Conservation (phyloP, 2,329 filamentous ascomycete genomes). For the Trichocomaceae sp. region DNA sequence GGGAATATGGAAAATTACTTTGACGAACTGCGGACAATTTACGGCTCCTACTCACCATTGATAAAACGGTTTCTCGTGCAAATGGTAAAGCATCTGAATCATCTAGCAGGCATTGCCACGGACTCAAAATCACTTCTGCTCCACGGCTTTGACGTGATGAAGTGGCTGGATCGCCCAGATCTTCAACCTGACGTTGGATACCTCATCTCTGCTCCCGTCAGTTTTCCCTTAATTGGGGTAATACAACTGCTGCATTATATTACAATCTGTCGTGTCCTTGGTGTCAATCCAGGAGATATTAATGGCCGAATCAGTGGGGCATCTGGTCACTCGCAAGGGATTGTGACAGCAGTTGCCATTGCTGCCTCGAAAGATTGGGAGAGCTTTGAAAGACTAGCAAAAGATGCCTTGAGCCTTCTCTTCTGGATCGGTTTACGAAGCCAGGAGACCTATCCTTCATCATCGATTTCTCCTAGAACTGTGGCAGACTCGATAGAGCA, state of each 20-base stretch:
- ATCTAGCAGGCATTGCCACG: slow-evolving; percentile 58
- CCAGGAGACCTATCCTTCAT: slow-evolving; percentile 93
- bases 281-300: slow-evolving; percentile 79
- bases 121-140: slow-evolving; percentile 90
- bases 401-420: slow-evolving; percentile 77
- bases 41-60: slow-evolving; percentile 83
- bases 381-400: slow-evolving; percentile 71
- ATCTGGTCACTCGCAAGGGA: slow-evolving; percentile 90
- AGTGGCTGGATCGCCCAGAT: slow-evolving; percentile 84
- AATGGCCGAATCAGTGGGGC: slow-evolving; percentile 41
- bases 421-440: slow-evolving; percentile 98
- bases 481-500: not conserved
- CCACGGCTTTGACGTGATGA: slow-evolving; percentile 88
- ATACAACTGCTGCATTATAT: slow-evolving; percentile 94
- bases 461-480: slow-evolving; percentile 76
- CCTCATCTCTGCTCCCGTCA: slow-evolving; percentile 87
- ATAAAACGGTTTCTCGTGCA: slow-evolving; percentile 75
- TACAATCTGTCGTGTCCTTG: slow-evolving; percentile 85
- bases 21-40: slow-evolving; percentile 86
- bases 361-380: slow-evolving; percentile 89
- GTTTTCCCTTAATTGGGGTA: slow-evolving; percentile 91
- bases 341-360: slow-evolving; percentile 86
- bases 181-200: slow-evolving; percentile 90
- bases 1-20: slow-evolving; percentile 98
- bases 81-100: slow-evolving; percentile 85